Evolutionary conservation across 163 green algal species (phyloP).

Genomic region (Scenedesmus sp.): DNA sequence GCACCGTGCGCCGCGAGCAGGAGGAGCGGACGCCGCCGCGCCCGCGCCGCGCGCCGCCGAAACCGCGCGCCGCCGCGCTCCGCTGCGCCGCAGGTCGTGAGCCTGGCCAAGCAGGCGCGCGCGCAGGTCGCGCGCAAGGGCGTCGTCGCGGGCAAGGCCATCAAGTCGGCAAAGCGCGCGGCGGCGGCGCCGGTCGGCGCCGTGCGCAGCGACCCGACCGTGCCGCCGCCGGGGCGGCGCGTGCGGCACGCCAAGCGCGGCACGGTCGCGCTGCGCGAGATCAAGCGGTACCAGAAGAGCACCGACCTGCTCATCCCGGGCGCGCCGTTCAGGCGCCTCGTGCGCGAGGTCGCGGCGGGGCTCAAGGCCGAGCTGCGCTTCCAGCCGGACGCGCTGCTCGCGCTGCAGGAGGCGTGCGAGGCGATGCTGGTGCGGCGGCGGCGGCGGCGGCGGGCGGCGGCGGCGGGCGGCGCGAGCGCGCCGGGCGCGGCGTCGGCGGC

Average conservation of each 20-base stretch:
- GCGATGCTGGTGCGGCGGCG: conserved; percentile 75
- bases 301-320: conserved; percentile 55
- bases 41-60: too few species aligned
- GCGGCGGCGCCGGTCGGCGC: too few species aligned
- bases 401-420: conserved; percentile 86
- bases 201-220: too few species aligned
- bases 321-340: conserved; percentile 48
- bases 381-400: conserved; percentile 87
- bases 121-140: background rate
- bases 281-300: conserved; percentile 62
- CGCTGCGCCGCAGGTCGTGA: too few species aligned
- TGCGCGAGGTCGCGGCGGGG: conserved; percentile 34
- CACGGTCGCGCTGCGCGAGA: conserved; percentile 50
- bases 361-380: conserved; percentile 69
- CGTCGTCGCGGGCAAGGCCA: background rate
- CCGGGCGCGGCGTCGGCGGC: too few species aligned
- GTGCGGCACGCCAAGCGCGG: conserved; percentile 8
- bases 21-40: too few species aligned
- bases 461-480: conserved; percentile 82
- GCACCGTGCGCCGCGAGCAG: too few species aligned
- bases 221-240: too few species aligned
- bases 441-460: conserved; percentile 88
- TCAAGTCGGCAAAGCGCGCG: too few species aligned
- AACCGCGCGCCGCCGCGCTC: too few species aligned
- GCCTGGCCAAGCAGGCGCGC: background rate